Conservation (phyloP, 805 yeast species). For the Kazachstania martiniae region DNA sequence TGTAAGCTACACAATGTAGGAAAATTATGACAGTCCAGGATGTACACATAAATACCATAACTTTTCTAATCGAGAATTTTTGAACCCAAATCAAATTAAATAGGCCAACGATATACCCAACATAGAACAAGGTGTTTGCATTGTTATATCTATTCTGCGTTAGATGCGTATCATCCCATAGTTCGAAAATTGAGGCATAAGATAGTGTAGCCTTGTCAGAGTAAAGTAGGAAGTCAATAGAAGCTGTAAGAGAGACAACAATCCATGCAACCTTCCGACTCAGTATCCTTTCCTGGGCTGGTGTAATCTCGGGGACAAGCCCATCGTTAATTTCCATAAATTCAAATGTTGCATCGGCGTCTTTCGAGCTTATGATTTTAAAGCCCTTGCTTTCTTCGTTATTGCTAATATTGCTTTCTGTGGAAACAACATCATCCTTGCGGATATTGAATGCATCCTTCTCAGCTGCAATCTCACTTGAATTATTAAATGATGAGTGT, state of each 20-base stretch:
- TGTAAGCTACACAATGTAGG: conserved; percentile 35
- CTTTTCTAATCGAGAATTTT: conserved; percentile 32
- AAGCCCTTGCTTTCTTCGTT: no score
- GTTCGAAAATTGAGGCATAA: conserved; percentile 38
- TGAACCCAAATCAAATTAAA: conserved; percentile 36
- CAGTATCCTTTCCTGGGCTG: conserved; percentile 32
- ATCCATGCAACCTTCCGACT: conserved; percentile 30
- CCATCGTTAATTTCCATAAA: conserved; percentile 30
- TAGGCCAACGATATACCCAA: conserved; percentile 36
- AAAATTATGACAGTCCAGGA: conserved; percentile 39
- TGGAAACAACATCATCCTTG: not conserved
- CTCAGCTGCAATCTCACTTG: not conserved
- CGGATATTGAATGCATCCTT: no score
- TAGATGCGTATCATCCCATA: conserved; percentile 37
- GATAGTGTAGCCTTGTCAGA: conserved; percentile 44
- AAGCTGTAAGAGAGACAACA: conserved; percentile 29
- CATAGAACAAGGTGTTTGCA: conserved; percentile 42
- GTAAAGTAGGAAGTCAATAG: conserved; percentile 35
- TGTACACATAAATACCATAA: conserved; percentile 29
- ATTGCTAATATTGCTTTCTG: conserved; percentile 1
- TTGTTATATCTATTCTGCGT: conserved; percentile 36
- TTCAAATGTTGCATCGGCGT: conserved; percentile 32
- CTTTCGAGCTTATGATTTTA: conserved; percentile 23
- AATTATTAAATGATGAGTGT: no score
- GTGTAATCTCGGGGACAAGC: conserved; percentile 31